phyloP scores from a whole-genome alignment of 1,284 basidiomycete species.

The Pisolithus thermaeus region DNA sequence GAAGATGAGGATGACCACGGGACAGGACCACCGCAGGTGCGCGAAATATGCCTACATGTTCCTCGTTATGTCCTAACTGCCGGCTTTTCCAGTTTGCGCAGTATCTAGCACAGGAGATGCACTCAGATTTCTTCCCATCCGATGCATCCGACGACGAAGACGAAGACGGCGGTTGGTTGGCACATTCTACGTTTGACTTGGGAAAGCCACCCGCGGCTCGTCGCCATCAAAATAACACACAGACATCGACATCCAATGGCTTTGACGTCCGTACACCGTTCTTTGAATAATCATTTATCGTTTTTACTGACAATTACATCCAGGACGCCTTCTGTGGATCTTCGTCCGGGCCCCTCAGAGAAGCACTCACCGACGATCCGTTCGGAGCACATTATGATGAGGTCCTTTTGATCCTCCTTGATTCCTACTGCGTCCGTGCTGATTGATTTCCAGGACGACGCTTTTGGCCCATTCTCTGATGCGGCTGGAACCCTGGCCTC shows the following conservation, averaged over 20 bases:
- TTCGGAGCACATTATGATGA: constrained; percentile 48
- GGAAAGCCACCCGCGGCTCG: constrained; percentile 51
- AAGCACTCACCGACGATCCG: constrained; percentile 42
- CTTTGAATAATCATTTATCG: neutral
- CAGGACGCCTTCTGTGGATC: constrained; percentile 54
- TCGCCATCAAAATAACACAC: constrained; percentile 42
- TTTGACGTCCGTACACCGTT: constrained; percentile 49
- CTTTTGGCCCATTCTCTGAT: constrained; percentile 73
- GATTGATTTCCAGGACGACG: constrained; percentile 40
- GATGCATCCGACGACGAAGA: constrained; percentile 63
- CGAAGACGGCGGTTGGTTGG: constrained; percentile 69
- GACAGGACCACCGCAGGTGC: constrained; percentile 50
- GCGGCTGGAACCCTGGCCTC: constrained; percentile 40
- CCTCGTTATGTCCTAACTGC: neutral
- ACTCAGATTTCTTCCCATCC: constrained; percentile 52
- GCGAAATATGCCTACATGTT: constrained; percentile 11
- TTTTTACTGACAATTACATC: constrained; percentile 1
- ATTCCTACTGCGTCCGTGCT: constrained; percentile 4
- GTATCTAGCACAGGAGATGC: constrained; percentile 70
- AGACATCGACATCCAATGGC: constrained; percentile 43
- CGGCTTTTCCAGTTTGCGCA: constrained; percentile 56
- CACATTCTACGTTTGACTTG: constrained; percentile 65
- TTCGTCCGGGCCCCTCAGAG: constrained; percentile 21
- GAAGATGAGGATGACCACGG: constrained; percentile 42
- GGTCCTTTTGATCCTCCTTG: constrained; percentile 30